Evolutionary conservation across 2,329 filamentous ascomycete genomes (phyloP), one percentile per base, ranked within the genome.

Genomic region (Fusarium sp.): DNA sequence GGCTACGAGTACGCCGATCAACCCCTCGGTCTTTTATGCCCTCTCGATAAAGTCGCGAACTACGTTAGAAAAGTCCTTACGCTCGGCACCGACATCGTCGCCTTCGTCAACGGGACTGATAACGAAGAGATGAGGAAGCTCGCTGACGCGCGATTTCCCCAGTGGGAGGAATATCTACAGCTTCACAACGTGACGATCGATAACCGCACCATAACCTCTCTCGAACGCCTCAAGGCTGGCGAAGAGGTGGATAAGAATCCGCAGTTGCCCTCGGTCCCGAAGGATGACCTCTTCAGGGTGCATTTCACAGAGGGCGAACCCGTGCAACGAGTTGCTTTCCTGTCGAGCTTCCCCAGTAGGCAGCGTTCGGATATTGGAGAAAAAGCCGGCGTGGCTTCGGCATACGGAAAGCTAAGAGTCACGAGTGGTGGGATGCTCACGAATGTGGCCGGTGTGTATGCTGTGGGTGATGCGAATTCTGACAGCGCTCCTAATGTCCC

Each of bases 1-100:
- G 90, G 90, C 18, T 84, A 87, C 71, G 90, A 91, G 80, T 89
- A 91, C 77, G 87, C 86, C 0, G 88, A 90, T 75, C 89, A 91
- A 69, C 66, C 84, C 1, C 83, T 91, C 3, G 89, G 89, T 3
- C 82, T 91, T 39, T 78, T 92, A 0, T 85, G 83, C 4, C 70
- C 81, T 3, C 78, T 90, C 0, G 74, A 82, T 4, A 81, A 86
- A 35, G 81, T 87, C 1, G 80, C 87, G 0, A 80, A 81, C 7
- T 79, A 84, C 11, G 84, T 88, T 0, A 81, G 86, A 20, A 88
- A 91, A 76, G 83, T 90, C 15, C 77, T 85, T 22, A 90, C 87
- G 1, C 80, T 91, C 12, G 89, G 90, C 81, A 81, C 69, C 2
- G 87, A 91, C 74, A 81, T 91, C 45, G 79, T 90, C 26, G 87